Conservation (phyloP, 352 stramenopile genomes). For the Globisporangium uncinulatum region DNA sequence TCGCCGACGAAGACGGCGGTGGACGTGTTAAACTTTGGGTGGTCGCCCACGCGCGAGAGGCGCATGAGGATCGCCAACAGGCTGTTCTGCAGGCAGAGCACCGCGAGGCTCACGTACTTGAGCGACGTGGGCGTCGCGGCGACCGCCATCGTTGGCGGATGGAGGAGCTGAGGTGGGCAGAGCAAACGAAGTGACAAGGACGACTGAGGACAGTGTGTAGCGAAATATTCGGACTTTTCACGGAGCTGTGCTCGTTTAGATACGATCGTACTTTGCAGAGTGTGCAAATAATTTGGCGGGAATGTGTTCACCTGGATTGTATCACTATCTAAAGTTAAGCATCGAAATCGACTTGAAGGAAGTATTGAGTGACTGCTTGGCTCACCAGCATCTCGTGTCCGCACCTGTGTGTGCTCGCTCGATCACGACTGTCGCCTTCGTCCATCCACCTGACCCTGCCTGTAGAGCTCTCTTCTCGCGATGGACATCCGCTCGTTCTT, state of each 20-base stretch:
- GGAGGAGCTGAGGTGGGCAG: no score
- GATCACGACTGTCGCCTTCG: no score
- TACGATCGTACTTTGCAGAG: no score
- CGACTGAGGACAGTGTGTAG: not conserved
- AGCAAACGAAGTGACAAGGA: no score
- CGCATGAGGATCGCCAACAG: conserved; percentile 75
- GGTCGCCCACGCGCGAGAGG: conserved; percentile 67
- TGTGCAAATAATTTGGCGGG: no score
- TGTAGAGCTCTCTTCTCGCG: not conserved
- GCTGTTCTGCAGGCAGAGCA: conserved; percentile 82
- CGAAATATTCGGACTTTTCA: not conserved
- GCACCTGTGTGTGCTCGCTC: not conserved
- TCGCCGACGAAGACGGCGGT: conserved; percentile 74
- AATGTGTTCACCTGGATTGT: no score
- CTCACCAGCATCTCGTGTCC: not conserved
- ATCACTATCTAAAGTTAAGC: no score
- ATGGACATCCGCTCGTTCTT: conserved; percentile 90
- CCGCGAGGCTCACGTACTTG: conserved; percentile 71
- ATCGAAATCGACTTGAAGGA: no score
- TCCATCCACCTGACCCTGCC: no score
- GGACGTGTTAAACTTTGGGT: conserved; percentile 63
- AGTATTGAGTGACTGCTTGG: not conserved
- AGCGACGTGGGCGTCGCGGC: conserved; percentile 30
- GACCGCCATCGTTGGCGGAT: not conserved
- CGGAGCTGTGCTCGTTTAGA: no score